Conservation (phyloP, 2,329 filamentous ascomycete genomes). For the Diaporthe nobilis region DNA sequence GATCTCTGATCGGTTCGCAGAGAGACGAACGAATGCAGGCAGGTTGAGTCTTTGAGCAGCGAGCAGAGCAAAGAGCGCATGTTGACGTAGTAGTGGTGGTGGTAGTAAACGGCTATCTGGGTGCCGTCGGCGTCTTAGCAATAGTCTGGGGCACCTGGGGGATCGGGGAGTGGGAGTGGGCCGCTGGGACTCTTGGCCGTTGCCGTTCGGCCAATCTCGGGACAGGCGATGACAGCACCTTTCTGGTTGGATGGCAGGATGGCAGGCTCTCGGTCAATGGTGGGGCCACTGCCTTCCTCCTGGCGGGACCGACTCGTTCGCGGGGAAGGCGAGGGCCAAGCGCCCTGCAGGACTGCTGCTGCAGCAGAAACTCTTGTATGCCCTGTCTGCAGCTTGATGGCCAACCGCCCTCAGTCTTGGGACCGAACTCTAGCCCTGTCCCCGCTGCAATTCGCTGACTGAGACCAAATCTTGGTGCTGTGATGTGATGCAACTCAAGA, state of each 20-base stretch:
- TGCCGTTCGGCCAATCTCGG: slow-evolving; percentile 27
- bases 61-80: slow-evolving; percentile 10
- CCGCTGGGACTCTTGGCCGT: not conserved
- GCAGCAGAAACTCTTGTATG: slow-evolving; percentile 11
- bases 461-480: slow-evolving; percentile 12
- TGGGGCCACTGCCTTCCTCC: not conserved
- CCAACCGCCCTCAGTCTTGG: not conserved
- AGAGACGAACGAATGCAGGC: not conserved
- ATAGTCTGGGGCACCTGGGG: slow-evolving; percentile 3
- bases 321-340: slow-evolving; percentile 6
- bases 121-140: slow-evolving; percentile 19
- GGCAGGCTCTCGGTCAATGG: not conserved
- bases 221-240: slow-evolving; percentile 25
- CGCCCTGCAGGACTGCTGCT: slow-evolving; percentile 2
- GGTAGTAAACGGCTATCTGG: not conserved
- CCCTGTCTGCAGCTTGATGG: not conserved
- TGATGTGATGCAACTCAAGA: slow-evolving; percentile 11
- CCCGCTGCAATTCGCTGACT: slow-evolving; percentile 2
- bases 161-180: not conserved
- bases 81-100: slow-evolving; percentile 19
- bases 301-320: not conserved
- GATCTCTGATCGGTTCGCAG: not conserved
- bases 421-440: not conserved
- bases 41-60: not conserved
- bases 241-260: slow-evolving; percentile 18